phyloP scores from a whole-genome alignment of 768 basidiomycete genomes.

The Termitomyces bulborhizus region DNA sequence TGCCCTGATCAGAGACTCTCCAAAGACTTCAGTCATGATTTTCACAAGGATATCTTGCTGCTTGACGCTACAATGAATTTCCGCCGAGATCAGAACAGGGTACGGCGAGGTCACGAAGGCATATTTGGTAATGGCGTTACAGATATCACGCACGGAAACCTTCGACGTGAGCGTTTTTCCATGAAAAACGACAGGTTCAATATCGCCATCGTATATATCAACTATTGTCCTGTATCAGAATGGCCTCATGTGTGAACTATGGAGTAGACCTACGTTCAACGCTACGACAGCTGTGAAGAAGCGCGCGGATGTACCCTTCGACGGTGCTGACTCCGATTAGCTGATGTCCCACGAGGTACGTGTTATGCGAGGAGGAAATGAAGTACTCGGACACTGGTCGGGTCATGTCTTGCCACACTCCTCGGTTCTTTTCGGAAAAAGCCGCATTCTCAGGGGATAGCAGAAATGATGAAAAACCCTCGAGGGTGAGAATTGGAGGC shows the following conservation, averaged over 20 bases:
- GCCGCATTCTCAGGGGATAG: constrained; percentile 70
- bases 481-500: constrained; percentile 36
- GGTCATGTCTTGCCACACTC: constrained; percentile 81
- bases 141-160: constrained; percentile 74
- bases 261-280: constrained; percentile 68
- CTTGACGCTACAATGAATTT: constrained; percentile 74
- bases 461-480: constrained; percentile 75
- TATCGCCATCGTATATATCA: constrained; percentile 87
- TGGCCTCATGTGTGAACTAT: not conserved
- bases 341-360: constrained; percentile 84
- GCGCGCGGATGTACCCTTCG: constrained; percentile 88
- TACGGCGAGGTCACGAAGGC: constrained; percentile 89
- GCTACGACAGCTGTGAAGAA: constrained; percentile 86
- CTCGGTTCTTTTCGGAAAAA: constrained; percentile 33
- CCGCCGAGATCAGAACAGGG: constrained; percentile 89
- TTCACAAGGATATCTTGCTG: constrained; percentile 77
- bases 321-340: constrained; percentile 84
- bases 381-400: constrained; percentile 82
- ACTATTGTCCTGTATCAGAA: constrained; percentile 39
- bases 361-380: constrained; percentile 89
- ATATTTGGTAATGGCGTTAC: constrained; percentile 80
- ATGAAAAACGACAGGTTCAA: constrained; percentile 82
- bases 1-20: constrained; percentile 32
- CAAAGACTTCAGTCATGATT: constrained; percentile 59
- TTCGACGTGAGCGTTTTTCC: constrained; percentile 85